These are phyloP conservation scores for Botryotinia globosa DNA, from an alignment of 2,329 filamentous ascomycete species.

Conservation along the genomic window DNA sequence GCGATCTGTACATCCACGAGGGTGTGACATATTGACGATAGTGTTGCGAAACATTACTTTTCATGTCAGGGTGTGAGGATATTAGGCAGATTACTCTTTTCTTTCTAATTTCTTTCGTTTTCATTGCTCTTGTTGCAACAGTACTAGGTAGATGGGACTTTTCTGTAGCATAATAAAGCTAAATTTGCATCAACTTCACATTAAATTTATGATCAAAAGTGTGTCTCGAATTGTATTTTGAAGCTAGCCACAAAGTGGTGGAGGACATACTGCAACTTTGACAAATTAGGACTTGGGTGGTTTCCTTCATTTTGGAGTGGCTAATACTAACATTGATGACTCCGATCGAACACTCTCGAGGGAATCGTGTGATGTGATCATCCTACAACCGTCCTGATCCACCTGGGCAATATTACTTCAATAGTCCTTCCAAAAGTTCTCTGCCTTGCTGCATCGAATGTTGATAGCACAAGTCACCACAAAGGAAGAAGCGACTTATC, in stretches of 20 bases:
- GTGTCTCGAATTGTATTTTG: background rate
- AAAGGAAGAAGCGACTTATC: background rate
- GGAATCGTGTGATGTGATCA: background rate
- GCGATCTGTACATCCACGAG: conserved; percentile 33
- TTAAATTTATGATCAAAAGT: background rate
- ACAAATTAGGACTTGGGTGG: background rate
- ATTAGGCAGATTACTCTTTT: conserved; percentile 33
- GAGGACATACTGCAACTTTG: background rate
- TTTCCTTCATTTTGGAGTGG: background rate
- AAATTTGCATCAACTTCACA: conserved; percentile 1
- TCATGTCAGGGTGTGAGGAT: conserved; percentile 34
- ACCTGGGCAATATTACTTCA: background rate
- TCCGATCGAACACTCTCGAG: background rate
- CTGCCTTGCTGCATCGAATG: background rate
- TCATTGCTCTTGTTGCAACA: conserved; percentile 32
- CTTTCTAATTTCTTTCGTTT: conserved; percentile 33
- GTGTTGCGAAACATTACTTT: conserved; percentile 34
- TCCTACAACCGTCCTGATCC: background rate
- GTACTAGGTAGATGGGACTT: conserved; percentile 27
- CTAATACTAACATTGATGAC: background rate
- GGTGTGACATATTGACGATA: conserved; percentile 34
- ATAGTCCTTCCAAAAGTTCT: background rate
- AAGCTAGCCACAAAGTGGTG: background rate
- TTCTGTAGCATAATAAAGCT: conserved; percentile 34
- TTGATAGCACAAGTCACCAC: background rate